A percentile compares a stretch with the other conserved stretches of the same genome.
phyloP scores from a whole-genome alignment of 805 yeast genomes.

The Sugiyamaella qingdaonensis region DNA sequence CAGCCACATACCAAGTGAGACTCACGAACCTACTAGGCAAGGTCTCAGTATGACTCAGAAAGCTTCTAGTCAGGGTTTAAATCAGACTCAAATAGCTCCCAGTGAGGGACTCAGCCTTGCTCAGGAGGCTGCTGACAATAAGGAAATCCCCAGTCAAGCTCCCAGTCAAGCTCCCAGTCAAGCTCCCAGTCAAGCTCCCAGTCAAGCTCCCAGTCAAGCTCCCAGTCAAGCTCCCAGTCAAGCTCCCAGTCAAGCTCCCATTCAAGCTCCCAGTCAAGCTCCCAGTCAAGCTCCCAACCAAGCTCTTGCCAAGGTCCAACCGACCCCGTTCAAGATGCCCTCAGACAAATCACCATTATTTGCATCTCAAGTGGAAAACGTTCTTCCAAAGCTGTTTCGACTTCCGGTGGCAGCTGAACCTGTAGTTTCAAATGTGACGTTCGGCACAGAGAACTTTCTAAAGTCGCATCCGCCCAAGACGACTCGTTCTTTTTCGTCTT shows the following conservation, averaged over 20 bases:
- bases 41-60: neutral
- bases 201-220: too few species aligned
- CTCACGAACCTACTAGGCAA: too few species aligned
- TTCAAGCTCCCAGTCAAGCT: neutral
- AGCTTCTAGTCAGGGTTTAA: neutral
- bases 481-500: neutral
- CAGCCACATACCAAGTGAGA: too few species aligned
- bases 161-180: too few species aligned
- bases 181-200: neutral
- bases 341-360: neutral
- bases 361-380: neutral
- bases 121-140: too few species aligned
- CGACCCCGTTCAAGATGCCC: neutral
- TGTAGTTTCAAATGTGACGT: slow-evolving; percentile 9
- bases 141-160: too few species aligned
- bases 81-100: too few species aligned
- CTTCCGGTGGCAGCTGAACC: neutral
- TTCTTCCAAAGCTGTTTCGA: neutral
- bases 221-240: neutral
- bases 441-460: slow-evolving; percentile 8
- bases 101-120: too few species aligned
- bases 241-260: neutral
- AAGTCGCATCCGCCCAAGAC: neutral
- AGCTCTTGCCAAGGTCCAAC: neutral
- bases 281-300: neutral